Percentiles rank a stretch among this genome's conserved stretches.
Conservation (phyloP, 1,284 basidiomycete species). For the Boletellus dicymbophilus region DNA sequence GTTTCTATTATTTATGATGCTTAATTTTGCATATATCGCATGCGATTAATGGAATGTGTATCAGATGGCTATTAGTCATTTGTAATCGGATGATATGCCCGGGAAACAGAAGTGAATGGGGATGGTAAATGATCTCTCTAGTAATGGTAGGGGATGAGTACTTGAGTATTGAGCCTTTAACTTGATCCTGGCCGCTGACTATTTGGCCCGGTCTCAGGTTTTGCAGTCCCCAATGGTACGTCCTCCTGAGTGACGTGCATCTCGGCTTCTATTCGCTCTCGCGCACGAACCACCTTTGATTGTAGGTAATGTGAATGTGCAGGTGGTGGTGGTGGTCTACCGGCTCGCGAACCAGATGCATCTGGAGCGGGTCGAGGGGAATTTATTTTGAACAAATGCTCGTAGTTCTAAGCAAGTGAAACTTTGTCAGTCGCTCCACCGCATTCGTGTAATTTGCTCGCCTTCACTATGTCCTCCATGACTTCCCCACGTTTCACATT, state of each 20-base stretch:
- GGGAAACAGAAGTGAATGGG: constrained; percentile 24
- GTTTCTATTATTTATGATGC: not conserved
- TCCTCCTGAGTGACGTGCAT: constrained; percentile 44
- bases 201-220: constrained; percentile 22
- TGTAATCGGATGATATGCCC: no score
- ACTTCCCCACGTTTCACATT: constrained; percentile 83
- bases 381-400: constrained; percentile 91
- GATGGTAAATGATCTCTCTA: constrained; percentile 21
- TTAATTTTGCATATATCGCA: no score
- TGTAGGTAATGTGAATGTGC: constrained; percentile 90
- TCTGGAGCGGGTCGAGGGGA: constrained; percentile 64
- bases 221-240: constrained; percentile 9
- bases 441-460: constrained; percentile 35
- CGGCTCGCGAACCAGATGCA: constrained; percentile 26
- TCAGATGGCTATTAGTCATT: no score
- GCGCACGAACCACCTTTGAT: constrained; percentile 93
- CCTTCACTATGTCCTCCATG: constrained; percentile 74
- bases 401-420: constrained; percentile 74
- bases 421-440: constrained; percentile 2
- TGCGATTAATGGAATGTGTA: no score
- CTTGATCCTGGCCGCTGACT: constrained; percentile 23
- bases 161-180: constrained; percentile 11
- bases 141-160: constrained; percentile 16
- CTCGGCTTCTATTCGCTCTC: constrained; percentile 94
- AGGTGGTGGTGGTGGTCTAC: constrained; percentile 44